Percentiles rank a stretch among this genome's conserved stretches.
phyloP scores from a whole-genome alignment of 331 rosid genomes.

The Pyracantha coccinea region DNA sequence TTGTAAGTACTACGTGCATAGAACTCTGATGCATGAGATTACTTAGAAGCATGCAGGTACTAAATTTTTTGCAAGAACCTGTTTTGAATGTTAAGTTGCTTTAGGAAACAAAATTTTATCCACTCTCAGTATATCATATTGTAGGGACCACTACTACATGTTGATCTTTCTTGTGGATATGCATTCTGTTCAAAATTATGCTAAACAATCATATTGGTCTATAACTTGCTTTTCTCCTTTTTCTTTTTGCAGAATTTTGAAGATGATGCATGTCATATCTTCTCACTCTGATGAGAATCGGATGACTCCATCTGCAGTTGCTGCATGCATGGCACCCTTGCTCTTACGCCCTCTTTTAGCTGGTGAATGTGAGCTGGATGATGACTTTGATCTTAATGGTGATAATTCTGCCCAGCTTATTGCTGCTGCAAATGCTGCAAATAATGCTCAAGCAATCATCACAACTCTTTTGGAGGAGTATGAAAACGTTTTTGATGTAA shows the following conservation, averaged over 20 bases:
- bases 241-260: conserved; percentile 60
- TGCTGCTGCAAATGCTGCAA: conserved; percentile 99
- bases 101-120: neutral
- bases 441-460: conserved; percentile 89
- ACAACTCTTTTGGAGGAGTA: conserved; percentile 92
- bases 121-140: neutral
- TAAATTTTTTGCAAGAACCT: neutral
- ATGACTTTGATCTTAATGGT: conserved; percentile 77
- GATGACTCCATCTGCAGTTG: conserved; percentile 96
- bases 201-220: neutral
- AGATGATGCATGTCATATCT: conserved; percentile 90
- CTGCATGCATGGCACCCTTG: conserved; percentile 99
- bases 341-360: conserved; percentile 92
- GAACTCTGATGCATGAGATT: too few relatives aligned
- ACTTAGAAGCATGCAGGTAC: too few relatives aligned
- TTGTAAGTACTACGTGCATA: too few relatives aligned
- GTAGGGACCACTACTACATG: neutral
- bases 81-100: neutral
- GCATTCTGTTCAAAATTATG: neutral
- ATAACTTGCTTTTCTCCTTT: neutral
- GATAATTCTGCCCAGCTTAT: conserved; percentile 96
- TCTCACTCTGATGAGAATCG: conserved; percentile 83
- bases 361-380: conserved; percentile 96
- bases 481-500: conserved; percentile 85
- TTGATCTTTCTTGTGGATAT: neutral